Evolutionary conservation across 108 stramenopile species (phyloP).

Genomic region (Fragilariopsis cylindrus): DNA sequence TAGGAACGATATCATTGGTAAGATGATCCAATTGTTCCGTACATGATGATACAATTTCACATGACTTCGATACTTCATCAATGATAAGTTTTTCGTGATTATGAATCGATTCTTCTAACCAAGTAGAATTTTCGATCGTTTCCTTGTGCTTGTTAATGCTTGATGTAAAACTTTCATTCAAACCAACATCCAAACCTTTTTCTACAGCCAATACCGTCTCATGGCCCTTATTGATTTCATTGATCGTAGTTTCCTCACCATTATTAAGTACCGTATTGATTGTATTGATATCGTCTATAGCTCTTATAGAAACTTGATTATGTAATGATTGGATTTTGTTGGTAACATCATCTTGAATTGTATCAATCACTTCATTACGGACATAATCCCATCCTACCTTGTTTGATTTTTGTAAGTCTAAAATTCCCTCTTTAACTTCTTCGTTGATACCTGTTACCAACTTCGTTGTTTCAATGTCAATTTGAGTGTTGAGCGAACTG

Average conservation of each 20-base stretch:
- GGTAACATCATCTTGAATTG: neutral
- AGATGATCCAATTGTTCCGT: neutral
- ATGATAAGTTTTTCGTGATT: neutral
- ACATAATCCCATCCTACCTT: neutral
- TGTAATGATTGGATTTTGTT: conserved; percentile 1
- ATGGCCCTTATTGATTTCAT: conserved; percentile 1
- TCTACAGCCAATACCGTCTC: neutral
- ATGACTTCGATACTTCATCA: neutral
- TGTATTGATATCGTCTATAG: neutral
- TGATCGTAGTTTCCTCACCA: neutral
- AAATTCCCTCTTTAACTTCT: neutral
- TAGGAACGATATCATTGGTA: neutral
- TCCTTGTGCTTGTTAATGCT: conserved; percentile 1
- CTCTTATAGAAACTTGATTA: neutral
- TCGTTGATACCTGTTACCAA: neutral
- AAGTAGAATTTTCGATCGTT: neutral
- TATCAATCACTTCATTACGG: neutral
- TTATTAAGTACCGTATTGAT: neutral
- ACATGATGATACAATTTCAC: neutral
- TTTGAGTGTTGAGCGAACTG: neutral
- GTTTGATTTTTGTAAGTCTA: neutral
- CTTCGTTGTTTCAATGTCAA: neutral
- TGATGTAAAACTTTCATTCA: neutral
- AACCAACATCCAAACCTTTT: neutral
- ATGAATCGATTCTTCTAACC: neutral